Evolutionary conservation across 192 early-diverging fungal species (phyloP).

Genomic region (Podila horticola): DNA sequence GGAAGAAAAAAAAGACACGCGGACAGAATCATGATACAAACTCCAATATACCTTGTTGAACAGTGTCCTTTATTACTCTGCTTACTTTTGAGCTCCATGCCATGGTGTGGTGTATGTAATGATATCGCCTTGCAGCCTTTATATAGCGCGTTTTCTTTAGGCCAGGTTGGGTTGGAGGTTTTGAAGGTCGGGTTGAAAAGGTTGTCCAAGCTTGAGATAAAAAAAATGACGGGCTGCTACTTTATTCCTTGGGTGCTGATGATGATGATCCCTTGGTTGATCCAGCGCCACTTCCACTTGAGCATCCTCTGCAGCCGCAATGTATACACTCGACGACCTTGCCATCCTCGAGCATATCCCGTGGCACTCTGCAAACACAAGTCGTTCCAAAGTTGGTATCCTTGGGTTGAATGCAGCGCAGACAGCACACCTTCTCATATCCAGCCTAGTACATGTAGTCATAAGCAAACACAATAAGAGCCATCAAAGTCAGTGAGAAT

Average conservation of each 20-base stretch:
- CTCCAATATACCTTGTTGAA: no score
- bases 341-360: conserved; percentile 89
- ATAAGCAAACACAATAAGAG: not conserved
- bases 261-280: conserved; percentile 11
- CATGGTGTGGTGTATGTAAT: no score
- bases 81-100: no score
- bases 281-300: conserved; percentile 60
- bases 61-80: no score
- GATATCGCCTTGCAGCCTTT: no score
- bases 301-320: conserved; percentile 90
- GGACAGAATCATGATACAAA: not conserved
- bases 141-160: no score
- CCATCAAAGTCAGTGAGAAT: not conserved
- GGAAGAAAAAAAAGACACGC: no score
- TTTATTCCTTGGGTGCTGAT: conserved; percentile 2
- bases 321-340: conserved; percentile 93
- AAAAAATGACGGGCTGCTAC: not conserved
- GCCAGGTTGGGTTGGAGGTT: no score
- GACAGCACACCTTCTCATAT: conserved; percentile 97
- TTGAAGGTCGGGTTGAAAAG: no score
- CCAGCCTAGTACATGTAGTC: conserved; percentile 66
- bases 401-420: conserved; percentile 95
- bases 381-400: conserved; percentile 98
- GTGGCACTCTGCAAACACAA: conserved; percentile 97
- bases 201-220: no score